Percentiles rank a stretch among this genome's conserved stretches.
These are phyloP conservation scores for Pseudocercospora fuligena DNA, from an alignment of 2,329 filamentous ascomycete genomes.

Conservation along the genomic window DNA sequence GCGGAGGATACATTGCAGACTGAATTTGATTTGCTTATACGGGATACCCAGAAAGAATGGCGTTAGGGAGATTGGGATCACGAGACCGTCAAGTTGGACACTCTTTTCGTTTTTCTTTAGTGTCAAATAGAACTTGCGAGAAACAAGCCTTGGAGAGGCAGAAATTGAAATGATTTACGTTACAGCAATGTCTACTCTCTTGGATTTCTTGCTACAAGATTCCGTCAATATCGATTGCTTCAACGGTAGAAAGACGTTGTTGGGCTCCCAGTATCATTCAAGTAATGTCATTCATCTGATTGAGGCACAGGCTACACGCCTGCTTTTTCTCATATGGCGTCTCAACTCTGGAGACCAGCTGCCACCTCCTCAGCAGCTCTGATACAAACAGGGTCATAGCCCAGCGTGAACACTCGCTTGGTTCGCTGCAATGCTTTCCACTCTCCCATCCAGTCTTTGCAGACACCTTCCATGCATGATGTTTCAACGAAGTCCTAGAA, in stretches of 20 bases:
- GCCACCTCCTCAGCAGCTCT: not conserved
- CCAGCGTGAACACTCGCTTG: not conserved
- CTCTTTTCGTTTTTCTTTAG: conserved; percentile 9
- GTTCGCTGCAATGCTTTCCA: not conserved
- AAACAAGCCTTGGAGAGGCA: not conserved
- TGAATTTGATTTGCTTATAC: not conserved
- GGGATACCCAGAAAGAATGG: conserved; percentile 10
- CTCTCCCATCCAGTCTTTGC: not conserved
- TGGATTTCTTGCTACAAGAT: too few species aligned
- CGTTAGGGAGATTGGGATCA: conserved; percentile 3
- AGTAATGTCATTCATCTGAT: not conserved
- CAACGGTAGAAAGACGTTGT: not conserved
- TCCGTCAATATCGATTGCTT: too few species aligned
- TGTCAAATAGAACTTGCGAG: not conserved
- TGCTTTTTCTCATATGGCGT: not conserved
- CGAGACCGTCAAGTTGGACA: conserved; percentile 1
- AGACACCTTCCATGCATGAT: not conserved
- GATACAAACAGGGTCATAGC: not conserved
- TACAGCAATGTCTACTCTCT: not conserved
- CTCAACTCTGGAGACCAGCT: not conserved
- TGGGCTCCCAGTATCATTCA: not conserved
- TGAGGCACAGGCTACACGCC: not conserved
- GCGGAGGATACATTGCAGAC: not conserved
- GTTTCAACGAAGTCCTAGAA: not conserved
- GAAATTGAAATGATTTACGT: not conserved